Conservation (phyloP, 2,329 filamentous ascomycete species). For the Calonectria crousiana region DNA sequence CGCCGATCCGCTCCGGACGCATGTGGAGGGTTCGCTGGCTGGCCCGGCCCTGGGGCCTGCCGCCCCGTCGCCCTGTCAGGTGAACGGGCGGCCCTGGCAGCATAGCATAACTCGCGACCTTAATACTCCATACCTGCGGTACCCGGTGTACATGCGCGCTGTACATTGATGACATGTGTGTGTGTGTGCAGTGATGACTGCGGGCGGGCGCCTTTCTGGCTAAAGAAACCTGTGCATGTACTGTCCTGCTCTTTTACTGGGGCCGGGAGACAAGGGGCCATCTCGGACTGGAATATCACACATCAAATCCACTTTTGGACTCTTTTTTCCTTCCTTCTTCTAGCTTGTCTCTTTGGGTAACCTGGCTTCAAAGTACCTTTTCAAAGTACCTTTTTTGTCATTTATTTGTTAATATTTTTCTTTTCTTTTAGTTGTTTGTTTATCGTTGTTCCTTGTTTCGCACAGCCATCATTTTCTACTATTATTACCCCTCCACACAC, state of each 20-base stretch:
- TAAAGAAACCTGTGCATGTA: slow-evolving; percentile 23
- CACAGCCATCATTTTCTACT: not conserved
- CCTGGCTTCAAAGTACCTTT: not conserved
- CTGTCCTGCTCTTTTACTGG: slow-evolving; percentile 7
- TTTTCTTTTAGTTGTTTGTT: not conserved
- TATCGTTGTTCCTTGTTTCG: not conserved
- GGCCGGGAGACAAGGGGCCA: slow-evolving; percentile 13
- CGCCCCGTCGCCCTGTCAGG: slow-evolving; percentile 9
- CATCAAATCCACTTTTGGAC: slow-evolving; percentile 14
- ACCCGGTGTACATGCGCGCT: not conserved
- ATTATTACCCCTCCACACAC: not conserved
- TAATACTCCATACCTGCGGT: slow-evolving; percentile 3
- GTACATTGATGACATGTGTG: not conserved
- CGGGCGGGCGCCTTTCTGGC: slow-evolving; percentile 32
- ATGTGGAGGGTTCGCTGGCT: slow-evolving; percentile 33
- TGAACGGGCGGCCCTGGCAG: slow-evolving; percentile 19
- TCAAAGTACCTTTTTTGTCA: not conserved
- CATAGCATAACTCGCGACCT: not conserved
- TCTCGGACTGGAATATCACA: slow-evolving; percentile 25
- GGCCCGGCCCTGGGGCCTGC: slow-evolving; percentile 19
- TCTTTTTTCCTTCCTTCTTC: not conserved
- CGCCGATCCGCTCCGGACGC: slow-evolving; percentile 21
- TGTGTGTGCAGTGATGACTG: slow-evolving; percentile 27
- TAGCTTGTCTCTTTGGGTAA: not conserved
- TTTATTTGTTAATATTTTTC: not conserved